Percentiles rank a stretch among this genome's conserved stretches.
Conservation (phyloP, 2,329 filamentous ascomycete species). For the Hawksworthiomyces lignivorus region DNA sequence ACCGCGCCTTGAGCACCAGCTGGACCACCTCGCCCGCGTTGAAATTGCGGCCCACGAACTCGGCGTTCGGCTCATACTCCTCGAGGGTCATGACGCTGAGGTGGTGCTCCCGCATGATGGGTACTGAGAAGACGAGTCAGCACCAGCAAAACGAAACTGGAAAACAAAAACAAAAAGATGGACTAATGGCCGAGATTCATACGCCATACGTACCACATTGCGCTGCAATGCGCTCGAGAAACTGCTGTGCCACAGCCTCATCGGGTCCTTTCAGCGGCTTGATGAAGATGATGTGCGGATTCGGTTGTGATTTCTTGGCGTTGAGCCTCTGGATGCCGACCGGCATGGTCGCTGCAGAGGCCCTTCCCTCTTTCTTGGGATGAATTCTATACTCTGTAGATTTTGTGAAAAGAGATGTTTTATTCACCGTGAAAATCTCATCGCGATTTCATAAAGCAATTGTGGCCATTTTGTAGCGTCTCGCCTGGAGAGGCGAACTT, state of each 20-base stretch:
- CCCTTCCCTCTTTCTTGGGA: too few relatives aligned
- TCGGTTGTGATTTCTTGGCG: slow-evolving; percentile 64
- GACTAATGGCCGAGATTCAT: background rate
- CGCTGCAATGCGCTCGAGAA: slow-evolving; percentile 69
- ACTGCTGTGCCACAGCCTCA: slow-evolving; percentile 57
- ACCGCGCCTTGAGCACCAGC: slow-evolving; percentile 65
- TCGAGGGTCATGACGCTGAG: slow-evolving; percentile 64
- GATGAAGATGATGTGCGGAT: slow-evolving; percentile 76
- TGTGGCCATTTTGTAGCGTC: too few relatives aligned
- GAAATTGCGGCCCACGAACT: slow-evolving; percentile 86
- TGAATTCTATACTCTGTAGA: too few relatives aligned
- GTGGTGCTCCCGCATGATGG: slow-evolving; percentile 60
- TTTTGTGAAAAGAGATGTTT: too few relatives aligned
- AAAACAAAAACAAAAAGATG: background rate
- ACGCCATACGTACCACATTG: slow-evolving; percentile 53
- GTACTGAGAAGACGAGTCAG: too few relatives aligned
- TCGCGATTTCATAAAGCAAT: too few relatives aligned
- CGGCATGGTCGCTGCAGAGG: slow-evolving; percentile 48
- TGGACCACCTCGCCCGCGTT: slow-evolving; percentile 84
- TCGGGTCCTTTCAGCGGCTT: slow-evolving; percentile 63
- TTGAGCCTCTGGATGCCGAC: slow-evolving; percentile 74
- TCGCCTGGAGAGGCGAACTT: too few relatives aligned
- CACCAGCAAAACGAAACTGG: too few relatives aligned
- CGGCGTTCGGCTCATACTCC: slow-evolving; percentile 71
- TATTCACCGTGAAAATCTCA: too few relatives aligned